Conservation (phyloP, 257 asterid species). For the Fraxinus anomala region DNA sequence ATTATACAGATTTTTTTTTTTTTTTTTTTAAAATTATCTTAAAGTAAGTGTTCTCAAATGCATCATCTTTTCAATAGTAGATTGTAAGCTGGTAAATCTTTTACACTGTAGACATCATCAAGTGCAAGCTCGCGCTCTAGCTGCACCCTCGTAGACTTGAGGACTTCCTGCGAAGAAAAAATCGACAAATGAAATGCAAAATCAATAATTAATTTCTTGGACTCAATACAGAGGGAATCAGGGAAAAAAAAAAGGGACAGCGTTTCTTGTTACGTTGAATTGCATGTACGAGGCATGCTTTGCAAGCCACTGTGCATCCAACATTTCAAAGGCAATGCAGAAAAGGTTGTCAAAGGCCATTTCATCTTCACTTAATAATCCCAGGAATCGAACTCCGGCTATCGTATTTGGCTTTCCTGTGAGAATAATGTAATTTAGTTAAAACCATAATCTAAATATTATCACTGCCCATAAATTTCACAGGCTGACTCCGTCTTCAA, state of each 20-base stretch:
- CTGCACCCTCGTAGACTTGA: constrained; percentile 75
- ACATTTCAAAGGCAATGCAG: constrained; percentile 82
- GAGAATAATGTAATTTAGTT: constrained; percentile 13
- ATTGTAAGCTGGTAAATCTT: constrained; percentile 77
- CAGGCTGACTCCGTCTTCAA: not conserved
- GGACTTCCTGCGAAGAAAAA: constrained; percentile 60
- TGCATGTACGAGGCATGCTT: constrained; percentile 95
- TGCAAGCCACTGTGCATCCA: constrained; percentile 93
- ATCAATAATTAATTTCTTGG: not conserved
- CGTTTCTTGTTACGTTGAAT: constrained; percentile 63
- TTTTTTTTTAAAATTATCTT: no score
- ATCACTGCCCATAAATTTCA: not conserved
- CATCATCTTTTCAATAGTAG: constrained; percentile 45
- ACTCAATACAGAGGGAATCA: constrained; percentile 41
- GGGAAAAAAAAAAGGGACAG: not conserved
- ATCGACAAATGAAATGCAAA: not conserved
- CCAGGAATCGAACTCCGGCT: constrained; percentile 73
- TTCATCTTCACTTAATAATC: constrained; percentile 64
- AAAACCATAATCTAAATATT: not conserved
- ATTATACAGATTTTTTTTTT: not conserved
- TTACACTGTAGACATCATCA: constrained; percentile 60
- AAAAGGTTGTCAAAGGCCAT: constrained; percentile 90
- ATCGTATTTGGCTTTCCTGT: constrained; percentile 66
- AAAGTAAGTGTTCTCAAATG: not conserved
- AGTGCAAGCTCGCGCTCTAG: constrained; percentile 79